Conservation (phyloP, 1,139 yeast species). For the Kluyveromyces sp. region DNA sequence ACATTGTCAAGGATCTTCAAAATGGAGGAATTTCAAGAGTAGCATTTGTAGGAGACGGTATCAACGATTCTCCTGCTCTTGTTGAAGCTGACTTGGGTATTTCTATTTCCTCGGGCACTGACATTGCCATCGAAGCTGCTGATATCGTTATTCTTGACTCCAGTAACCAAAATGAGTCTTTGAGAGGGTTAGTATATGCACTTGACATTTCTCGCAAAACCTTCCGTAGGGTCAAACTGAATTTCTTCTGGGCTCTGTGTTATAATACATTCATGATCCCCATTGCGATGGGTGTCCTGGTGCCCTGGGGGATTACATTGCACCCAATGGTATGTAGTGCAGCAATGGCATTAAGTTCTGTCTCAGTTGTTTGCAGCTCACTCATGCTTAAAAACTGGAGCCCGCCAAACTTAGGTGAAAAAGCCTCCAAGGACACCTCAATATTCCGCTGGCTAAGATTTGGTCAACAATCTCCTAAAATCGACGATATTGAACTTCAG, state of each 20-base stretch:
- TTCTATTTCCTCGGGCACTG: constrained; percentile 88
- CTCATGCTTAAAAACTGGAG: constrained; percentile 60
- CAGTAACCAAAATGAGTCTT: constrained; percentile 32
- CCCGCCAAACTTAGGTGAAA: constrained; percentile 33
- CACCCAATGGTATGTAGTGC: constrained; percentile 91
- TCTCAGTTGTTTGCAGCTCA: constrained; percentile 81
- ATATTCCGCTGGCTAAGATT: not conserved
- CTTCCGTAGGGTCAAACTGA: constrained; percentile 66
- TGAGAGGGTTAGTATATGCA: constrained; percentile 65
- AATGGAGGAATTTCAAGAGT: constrained; percentile 36
- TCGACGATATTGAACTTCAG: constrained; percentile 15
- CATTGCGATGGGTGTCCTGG: constrained; percentile 83
- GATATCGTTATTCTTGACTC: constrained; percentile 66
- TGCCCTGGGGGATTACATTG: constrained; percentile 70
- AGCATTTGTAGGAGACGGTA: constrained; percentile 95
- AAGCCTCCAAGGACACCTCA: constrained; percentile 2
- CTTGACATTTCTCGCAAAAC: constrained; percentile 66
- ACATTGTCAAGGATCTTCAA: constrained; percentile 56
- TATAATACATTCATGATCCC: constrained; percentile 90
- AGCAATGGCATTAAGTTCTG: constrained; percentile 89
- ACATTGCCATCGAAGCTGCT: constrained; percentile 93
- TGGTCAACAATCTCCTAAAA: constrained; percentile 1
- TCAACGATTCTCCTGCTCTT: constrained; percentile 92
- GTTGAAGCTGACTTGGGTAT: constrained; percentile 85
- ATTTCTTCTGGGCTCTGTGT: constrained; percentile 77